Percentiles rank a stretch among this genome's conserved stretches.
Evolutionary conservation across 129 eudicot genomes (phyloP).

Genomic region (Tagetes erecta): DNA sequence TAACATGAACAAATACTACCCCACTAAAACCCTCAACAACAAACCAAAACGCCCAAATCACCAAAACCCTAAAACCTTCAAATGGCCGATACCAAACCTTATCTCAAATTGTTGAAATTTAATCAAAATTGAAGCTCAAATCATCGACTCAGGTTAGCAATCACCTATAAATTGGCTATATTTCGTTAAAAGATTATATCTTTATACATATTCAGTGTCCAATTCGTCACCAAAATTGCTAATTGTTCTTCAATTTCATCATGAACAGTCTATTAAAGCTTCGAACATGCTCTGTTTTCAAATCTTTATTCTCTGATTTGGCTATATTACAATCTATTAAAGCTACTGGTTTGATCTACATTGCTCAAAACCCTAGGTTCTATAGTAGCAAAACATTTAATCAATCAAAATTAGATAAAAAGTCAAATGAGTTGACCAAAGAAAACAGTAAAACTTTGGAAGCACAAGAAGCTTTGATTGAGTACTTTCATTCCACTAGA

Average conservation of each 20-base stretch:
- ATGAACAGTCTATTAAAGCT: constrained; percentile 49
- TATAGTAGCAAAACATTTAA: constrained; percentile 32
- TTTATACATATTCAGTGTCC: constrained; percentile 13
- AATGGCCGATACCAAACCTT: constrained; percentile 25
- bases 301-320: constrained; percentile 3
- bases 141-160: constrained; percentile 23
- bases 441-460: constrained; percentile 31
- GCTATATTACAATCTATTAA: constrained; percentile 16
- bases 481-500: constrained; percentile 73
- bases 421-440: constrained; percentile 5
- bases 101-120: not conserved
- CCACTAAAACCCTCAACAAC: constrained; percentile 21
- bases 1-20: constrained; percentile 7
- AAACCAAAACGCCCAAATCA: constrained; percentile 5
- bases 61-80: constrained; percentile 25
- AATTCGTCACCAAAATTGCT: not conserved
- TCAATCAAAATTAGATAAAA: constrained; percentile 16
- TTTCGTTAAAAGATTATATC: constrained; percentile 13
- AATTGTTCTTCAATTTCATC: constrained; percentile 4
- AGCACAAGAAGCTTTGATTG: constrained; percentile 79
- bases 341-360: constrained; percentile 27
- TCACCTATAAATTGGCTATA: not conserved
- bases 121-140: constrained; percentile 20
- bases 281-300: constrained; percentile 28
- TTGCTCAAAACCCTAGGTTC: constrained; percentile 53